These are phyloP conservation scores for Talaromyces pinophilus DNA, from an alignment of 2,329 filamentous ascomycete genomes.

Conservation along the genomic window DNA sequence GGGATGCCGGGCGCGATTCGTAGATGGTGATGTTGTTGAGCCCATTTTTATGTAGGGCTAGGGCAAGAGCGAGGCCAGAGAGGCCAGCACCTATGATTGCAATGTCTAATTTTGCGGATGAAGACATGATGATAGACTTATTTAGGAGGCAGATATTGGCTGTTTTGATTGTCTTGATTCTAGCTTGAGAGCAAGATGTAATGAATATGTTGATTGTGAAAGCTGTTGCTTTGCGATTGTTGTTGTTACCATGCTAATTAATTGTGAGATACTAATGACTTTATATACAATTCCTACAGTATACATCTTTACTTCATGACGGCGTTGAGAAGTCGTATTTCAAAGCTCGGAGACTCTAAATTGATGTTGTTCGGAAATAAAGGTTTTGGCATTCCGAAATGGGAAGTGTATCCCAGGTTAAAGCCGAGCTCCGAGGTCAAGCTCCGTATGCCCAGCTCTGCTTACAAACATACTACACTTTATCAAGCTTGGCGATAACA, in stretches of 20 bases:
- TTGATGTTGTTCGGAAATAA: not conserved
- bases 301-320: not conserved
- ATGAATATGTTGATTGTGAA: too few relatives aligned
- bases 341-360: not conserved
- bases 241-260: not conserved
- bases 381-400: not conserved
- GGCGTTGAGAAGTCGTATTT: not conserved
- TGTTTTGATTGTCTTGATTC: not conserved
- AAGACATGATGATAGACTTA: not conserved
- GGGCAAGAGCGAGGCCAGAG: conserved; percentile 16
- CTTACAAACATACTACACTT: not conserved
- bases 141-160: not conserved
- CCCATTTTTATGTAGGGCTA: conserved; percentile 12
- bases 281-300: not conserved
- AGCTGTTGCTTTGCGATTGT: too few relatives aligned
- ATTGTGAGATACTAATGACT: not conserved
- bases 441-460: not conserved
- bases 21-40: conserved; percentile 30
- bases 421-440: not conserved
- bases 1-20: conserved; percentile 33
- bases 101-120: not conserved
- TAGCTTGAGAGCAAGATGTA: not conserved
- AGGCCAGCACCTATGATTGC: conserved; percentile 22
- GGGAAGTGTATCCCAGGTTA: not conserved
- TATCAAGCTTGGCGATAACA: not conserved